Evolutionary conservation across 2,329 filamentous ascomycete genomes (phyloP).

Genomic region (Aspergillus costaricaensis): DNA sequence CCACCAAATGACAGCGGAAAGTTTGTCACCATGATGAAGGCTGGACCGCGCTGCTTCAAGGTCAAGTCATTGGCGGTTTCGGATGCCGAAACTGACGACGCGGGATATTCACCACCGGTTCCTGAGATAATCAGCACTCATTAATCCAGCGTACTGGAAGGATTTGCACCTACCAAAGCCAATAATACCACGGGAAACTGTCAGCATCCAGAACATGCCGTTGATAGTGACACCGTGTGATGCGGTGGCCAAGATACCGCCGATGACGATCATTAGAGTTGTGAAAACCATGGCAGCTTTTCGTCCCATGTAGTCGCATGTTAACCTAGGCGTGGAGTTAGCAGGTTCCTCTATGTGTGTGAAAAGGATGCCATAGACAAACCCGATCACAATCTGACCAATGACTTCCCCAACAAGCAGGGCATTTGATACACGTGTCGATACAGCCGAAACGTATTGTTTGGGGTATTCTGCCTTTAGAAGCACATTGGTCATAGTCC

Average conservation of each 20-base stretch:
- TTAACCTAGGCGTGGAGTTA: neutral
- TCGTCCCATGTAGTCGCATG: slow-evolving; percentile 3
- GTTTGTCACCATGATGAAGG: slow-evolving; percentile 9
- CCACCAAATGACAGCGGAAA: slow-evolving; percentile 4
- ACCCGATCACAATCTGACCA: slow-evolving; percentile 6
- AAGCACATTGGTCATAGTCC: slow-evolving; percentile 5
- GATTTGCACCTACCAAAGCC: neutral
- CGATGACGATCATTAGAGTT: slow-evolving; percentile 1
- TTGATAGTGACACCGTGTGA: neutral
- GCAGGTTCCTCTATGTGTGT: neutral
- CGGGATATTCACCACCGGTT: slow-evolving; percentile 8
- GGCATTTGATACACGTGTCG: slow-evolving; percentile 6
- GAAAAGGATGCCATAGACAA: no score
- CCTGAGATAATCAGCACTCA: neutral
- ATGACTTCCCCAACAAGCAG: slow-evolving; percentile 1
- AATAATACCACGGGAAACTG: slow-evolving; percentile 1
- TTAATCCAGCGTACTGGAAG: neutral
- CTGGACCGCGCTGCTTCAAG: neutral
- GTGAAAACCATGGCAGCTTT: slow-evolving; percentile 5
- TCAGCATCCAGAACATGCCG: slow-evolving; percentile 10
- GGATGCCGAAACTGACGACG: slow-evolving; percentile 1
- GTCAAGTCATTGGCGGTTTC: slow-evolving; percentile 6
- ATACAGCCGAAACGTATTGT: neutral
- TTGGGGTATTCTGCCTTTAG: slow-evolving; percentile 4
- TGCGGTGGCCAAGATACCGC: slow-evolving; percentile 4